phyloP scores from a whole-genome alignment of 2,329 filamentous ascomycete genomes.

The Domatiomyces catenatus region DNA sequence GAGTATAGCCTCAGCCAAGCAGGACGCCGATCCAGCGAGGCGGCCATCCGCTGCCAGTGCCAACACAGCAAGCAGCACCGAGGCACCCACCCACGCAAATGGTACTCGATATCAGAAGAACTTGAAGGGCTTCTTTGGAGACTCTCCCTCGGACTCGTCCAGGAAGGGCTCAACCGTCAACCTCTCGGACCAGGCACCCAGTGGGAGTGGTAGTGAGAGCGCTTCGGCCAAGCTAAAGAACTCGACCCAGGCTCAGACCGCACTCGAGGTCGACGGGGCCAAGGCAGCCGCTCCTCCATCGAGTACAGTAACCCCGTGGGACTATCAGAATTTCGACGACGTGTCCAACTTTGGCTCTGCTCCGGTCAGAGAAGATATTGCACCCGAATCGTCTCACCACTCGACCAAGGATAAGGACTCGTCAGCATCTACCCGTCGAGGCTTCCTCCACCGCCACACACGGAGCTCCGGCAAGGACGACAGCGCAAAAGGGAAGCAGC shows the following conservation, averaged over 20 bases:
- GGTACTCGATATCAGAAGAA: constrained; percentile 61
- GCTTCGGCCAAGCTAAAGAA: constrained; percentile 50
- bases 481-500: constrained; percentile 25
- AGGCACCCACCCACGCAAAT: constrained; percentile 58
- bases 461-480: constrained; percentile 42
- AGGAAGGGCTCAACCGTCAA: constrained; percentile 34
- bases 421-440: constrained; percentile 32
- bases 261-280: constrained; percentile 25
- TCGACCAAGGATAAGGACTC: constrained; percentile 55
- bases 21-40: constrained; percentile 51
- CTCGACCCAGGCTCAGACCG: constrained; percentile 56
- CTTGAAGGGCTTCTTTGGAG: constrained; percentile 81
- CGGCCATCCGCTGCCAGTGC: constrained; percentile 80
- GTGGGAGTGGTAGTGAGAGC: constrained; percentile 42
- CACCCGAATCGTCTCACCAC: constrained; percentile 65
- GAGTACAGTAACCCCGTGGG: constrained; percentile 92
- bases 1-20: constrained; percentile 39
- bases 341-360: constrained; percentile 16
- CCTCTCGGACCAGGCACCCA: constrained; percentile 38
- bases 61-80: constrained; percentile 70
- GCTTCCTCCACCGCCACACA: constrained; percentile 34
- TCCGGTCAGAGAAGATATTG: constrained; percentile 27
- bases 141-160: constrained; percentile 51
- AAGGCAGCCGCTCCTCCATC: constrained; percentile 50
- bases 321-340: constrained; percentile 72